These are phyloP conservation scores for Phaeotremella fagi DNA, from an alignment of 768 basidiomycete genomes.

Conservation along the genomic window DNA sequence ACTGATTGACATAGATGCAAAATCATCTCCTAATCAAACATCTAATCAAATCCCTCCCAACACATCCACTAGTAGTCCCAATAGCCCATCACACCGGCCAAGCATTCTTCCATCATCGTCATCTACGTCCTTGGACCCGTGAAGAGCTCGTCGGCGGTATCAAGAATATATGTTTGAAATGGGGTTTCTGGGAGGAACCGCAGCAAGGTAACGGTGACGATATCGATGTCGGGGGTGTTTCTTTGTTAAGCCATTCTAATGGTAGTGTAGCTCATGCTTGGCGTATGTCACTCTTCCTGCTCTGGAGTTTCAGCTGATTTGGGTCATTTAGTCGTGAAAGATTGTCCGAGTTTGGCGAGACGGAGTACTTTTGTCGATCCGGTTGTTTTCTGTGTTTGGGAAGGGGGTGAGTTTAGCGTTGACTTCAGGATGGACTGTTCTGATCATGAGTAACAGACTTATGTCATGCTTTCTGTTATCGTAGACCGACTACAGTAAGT, in stretches of 20 bases:
- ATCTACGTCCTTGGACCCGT: constrained; percentile 66
- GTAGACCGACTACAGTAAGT: constrained; percentile 61
- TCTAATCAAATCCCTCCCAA: constrained; percentile 51
- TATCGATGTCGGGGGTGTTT: constrained; percentile 56
- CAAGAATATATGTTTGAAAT: constrained; percentile 56
- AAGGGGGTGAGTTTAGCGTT: constrained; percentile 63
- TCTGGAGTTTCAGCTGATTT: constrained; percentile 1
- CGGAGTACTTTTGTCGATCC: constrained; percentile 90
- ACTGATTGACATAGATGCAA: constrained; percentile 51
- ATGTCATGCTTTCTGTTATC: constrained; percentile 86
- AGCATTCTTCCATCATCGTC: constrained; percentile 70
- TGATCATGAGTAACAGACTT: constrained; percentile 57
- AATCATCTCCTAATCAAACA: constrained; percentile 54
- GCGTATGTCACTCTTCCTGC: constrained; percentile 47
- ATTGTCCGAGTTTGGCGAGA: constrained; percentile 61
- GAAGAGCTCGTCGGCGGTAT: constrained; percentile 59
- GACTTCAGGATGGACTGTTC: background rate
- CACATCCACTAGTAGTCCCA: constrained; percentile 70
- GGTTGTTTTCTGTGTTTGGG: constrained; percentile 79
- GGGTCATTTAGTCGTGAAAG: constrained; percentile 59
- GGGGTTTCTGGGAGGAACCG: constrained; percentile 59
- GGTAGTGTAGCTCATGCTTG: constrained; percentile 82
- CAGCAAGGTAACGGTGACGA: constrained; percentile 3
- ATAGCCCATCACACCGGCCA: constrained; percentile 85
- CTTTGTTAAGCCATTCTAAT: constrained; percentile 82